These are phyloP conservation scores for Plasmodium malariae DNA, from an alignment of 169 alveolate species.

Conservation along the genomic window DNA sequence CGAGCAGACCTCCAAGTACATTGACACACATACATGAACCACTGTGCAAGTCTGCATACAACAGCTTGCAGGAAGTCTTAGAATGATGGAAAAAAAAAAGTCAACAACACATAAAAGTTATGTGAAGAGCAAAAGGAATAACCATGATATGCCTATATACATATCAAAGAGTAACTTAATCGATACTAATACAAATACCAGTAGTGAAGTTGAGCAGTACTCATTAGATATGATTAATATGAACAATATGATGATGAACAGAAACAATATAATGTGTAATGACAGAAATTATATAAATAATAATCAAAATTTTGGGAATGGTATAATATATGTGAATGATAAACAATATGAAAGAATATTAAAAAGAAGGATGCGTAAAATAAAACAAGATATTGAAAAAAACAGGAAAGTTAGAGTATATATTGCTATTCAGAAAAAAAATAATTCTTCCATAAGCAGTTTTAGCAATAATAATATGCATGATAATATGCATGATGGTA, in stretches of 20 bases:
- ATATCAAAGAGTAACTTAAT: not conserved
- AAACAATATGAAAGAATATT: constrained; percentile 71
- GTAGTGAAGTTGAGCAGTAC: not conserved
- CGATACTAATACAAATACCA: not conserved
- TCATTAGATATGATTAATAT: not conserved
- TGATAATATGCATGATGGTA: not conserved
- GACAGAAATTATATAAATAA: not conserved
- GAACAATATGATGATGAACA: not conserved
- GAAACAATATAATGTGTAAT: constrained; percentile 3
- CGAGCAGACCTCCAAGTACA: no score
- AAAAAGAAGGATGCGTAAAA: constrained; percentile 39
- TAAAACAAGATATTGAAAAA: constrained; percentile 60
- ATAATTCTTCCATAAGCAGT: not conserved
- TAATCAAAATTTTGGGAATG: constrained; percentile 5
- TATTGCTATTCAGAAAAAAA: constrained; percentile 41
- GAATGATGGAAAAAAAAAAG: constrained; percentile 16
- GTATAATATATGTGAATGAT: constrained; percentile 69
- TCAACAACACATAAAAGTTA: not conserved
- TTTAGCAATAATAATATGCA: not conserved
- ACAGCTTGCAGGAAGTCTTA: not conserved
- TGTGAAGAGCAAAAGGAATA: not conserved
- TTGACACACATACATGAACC: no score
- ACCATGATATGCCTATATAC: not conserved
- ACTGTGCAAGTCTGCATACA: no score
- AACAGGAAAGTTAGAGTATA: constrained; percentile 45